Percentiles rank a stretch among this genome's conserved stretches.
Conservation (phyloP, 169 alveolate species). For the Cardiosporidium cionae region DNA sequence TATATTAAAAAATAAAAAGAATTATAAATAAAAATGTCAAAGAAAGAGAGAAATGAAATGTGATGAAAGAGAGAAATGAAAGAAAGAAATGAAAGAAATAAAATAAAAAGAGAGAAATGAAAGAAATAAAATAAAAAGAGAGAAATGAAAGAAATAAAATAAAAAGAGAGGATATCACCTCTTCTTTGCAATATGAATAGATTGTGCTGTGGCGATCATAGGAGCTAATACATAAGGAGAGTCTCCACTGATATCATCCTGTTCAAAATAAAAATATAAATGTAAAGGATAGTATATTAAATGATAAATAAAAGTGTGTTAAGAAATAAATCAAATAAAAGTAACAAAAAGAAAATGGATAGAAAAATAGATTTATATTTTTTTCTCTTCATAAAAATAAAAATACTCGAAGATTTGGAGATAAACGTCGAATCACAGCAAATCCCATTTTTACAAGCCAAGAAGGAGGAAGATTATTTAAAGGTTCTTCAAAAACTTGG, state of each 20-base stretch:
- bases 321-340: not conserved
- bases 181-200: not conserved
- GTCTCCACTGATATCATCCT: not conserved
- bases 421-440: not conserved
- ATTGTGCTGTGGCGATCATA: not conserved
- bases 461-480: not conserved
- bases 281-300: not conserved
- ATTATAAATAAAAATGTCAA: too few species aligned
- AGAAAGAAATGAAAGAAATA: too few species aligned
- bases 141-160: too few species aligned
- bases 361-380: not conserved
- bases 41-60: too few species aligned
- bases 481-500: not conserved
- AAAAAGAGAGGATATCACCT: too few species aligned
- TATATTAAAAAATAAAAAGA: too few species aligned
- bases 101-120: too few species aligned
- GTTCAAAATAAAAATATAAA: not conserved
- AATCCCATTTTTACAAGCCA: not conserved
- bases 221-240: not conserved
- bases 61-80: too few species aligned
- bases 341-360: not conserved
- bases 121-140: too few species aligned
- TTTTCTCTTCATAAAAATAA: not conserved
- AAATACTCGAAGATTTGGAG: not conserved
- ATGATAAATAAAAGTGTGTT: not conserved